Base-by-base conservation (phyloP, 2,329 filamentous ascomycete species). In the Colletotrichum cordylinicola region DNA sequence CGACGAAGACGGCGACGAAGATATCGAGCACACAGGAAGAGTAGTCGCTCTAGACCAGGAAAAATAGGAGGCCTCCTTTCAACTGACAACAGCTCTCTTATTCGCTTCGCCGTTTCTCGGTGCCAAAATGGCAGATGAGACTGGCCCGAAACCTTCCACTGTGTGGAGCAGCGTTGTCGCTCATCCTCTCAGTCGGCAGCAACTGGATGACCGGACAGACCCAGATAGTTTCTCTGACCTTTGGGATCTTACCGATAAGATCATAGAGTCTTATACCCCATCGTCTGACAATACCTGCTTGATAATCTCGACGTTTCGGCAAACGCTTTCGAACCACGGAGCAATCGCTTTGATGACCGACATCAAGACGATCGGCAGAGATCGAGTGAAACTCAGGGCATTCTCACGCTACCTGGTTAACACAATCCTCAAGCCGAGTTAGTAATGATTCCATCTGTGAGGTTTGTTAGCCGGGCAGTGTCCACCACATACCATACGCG, bases 341-440 rank as follows among this genome's bases (percentile, higher is more conserved):
- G 33, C 31, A 12, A 39, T 64, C 18, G 33, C 60, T 21, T 33
- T 64, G 1, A 64, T 64, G 60, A 64, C 60, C n/a, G 33, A 64
- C 16, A 27, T 64, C 60, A 64, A 64, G 2, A 64, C 18, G 6
- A 64, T 64, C 15, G n/a, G n/a, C n/a, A 37, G 31, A 27, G 60
- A 64, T 27, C 18, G 27, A 33, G 12, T 2, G 9, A 64, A 64
- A 33, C 60, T 64, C 60, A 35, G 21, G 60, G 21, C 33, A 18
- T 64, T 64, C 60, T 15, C 33, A 64, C 31, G 33, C 9, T 37
- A 64, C 33, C 33, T 64, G 0, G 27, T 64, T 37, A 7, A 27
- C 33, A 64, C 31, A 12, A 16, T 64, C n/a, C 60, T 64, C 2
- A 64, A 64, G 60, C 60, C 60, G 24, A 39, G 60, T 64, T 27